Evolutionary conservation across 1,284 basidiomycete species (phyloP).

Genomic region (Marasmius sp.): DNA sequence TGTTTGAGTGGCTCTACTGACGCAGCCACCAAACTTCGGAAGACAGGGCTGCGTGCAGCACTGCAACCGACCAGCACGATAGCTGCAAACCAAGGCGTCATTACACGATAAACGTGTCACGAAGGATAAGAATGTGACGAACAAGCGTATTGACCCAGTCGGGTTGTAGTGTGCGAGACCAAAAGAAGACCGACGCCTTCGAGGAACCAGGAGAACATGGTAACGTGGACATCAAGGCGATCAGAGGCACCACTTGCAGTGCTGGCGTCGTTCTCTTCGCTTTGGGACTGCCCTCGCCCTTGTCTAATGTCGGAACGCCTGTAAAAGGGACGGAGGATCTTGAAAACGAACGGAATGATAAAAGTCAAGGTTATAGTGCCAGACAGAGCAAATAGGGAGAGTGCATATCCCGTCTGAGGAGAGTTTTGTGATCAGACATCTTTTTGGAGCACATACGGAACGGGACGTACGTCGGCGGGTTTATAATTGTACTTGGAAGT

Average conservation of each 20-base stretch:
- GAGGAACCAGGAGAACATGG: constrained; percentile 20
- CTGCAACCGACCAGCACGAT: constrained; percentile 19
- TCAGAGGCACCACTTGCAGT: constrained; percentile 21
- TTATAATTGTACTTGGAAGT: constrained; percentile 11
- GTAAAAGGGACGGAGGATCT: constrained; percentile 5
- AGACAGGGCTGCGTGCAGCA: constrained; percentile 18
- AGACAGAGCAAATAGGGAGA: not conserved
- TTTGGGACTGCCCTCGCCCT: not conserved
- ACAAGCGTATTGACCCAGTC: constrained; percentile 16
- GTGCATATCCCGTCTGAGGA: constrained; percentile 5
- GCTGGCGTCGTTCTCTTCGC: not conserved
- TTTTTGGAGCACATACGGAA: not conserved
- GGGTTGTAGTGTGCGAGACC: constrained; percentile 17
- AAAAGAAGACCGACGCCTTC: constrained; percentile 16
- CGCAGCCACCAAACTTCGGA: constrained; percentile 27
- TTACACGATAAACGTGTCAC: not conserved
- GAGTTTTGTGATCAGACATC: not conserved
- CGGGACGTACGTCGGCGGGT: constrained; percentile 3
- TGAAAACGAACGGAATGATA: not conserved
- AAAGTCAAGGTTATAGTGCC: not conserved
- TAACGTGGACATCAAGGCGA: constrained; percentile 29
- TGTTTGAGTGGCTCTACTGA: constrained; percentile 32
- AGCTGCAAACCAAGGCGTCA: constrained; percentile 10
- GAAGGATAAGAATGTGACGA: not conserved
- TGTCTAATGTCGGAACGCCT: not conserved